Percentiles rank a stretch among this genome's conserved stretches.
phyloP scores from a whole-genome alignment of 2,329 filamentous ascomycete genomes.

The Grosmannia huntii region DNA sequence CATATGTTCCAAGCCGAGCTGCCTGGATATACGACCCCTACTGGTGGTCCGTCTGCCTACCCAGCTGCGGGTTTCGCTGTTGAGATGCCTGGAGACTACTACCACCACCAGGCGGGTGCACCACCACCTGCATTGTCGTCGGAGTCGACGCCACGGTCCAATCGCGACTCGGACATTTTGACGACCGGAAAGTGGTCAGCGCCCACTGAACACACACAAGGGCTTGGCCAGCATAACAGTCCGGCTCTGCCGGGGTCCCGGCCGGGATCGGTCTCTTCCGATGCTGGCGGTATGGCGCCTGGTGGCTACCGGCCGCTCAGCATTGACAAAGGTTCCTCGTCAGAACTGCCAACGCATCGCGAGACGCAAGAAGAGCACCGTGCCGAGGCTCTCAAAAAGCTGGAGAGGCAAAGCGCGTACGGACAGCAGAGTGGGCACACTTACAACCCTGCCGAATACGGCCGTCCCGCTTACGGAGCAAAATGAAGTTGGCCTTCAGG shows the following conservation, averaged over 20 bases:
- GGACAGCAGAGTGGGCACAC: conserved; percentile 11
- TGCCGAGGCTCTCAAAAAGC: conserved; percentile 15
- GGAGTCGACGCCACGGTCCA: conserved; percentile 8
- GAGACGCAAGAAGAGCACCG: conserved; percentile 33
- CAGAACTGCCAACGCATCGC: conserved; percentile 32
- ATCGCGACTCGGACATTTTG: conserved; percentile 18
- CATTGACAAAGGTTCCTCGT: conserved; percentile 26
- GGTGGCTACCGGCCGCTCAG: conserved; percentile 25
- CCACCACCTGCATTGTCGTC: conserved; percentile 7
- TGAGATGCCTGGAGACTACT: conserved; percentile 36
- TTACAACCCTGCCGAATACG: conserved; percentile 29
- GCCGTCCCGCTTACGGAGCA: neutral
- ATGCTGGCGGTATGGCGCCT: conserved; percentile 15
- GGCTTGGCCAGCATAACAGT: neutral
- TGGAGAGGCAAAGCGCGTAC: conserved; percentile 7
- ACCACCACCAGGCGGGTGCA: conserved; percentile 17
- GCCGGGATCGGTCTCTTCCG: conserved; percentile 23
- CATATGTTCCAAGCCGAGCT: conserved; percentile 23
- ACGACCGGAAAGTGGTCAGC: conserved; percentile 27
- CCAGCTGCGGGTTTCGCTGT: conserved; percentile 12
- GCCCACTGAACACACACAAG: conserved; percentile 8
- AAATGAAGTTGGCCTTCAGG: neutral
- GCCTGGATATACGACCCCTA: conserved; percentile 14
- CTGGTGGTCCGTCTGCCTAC: neutral
- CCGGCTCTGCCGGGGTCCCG: conserved; percentile 16